Conservation (phyloP, 306 rosid species). For the Lotus japonicus region DNA sequence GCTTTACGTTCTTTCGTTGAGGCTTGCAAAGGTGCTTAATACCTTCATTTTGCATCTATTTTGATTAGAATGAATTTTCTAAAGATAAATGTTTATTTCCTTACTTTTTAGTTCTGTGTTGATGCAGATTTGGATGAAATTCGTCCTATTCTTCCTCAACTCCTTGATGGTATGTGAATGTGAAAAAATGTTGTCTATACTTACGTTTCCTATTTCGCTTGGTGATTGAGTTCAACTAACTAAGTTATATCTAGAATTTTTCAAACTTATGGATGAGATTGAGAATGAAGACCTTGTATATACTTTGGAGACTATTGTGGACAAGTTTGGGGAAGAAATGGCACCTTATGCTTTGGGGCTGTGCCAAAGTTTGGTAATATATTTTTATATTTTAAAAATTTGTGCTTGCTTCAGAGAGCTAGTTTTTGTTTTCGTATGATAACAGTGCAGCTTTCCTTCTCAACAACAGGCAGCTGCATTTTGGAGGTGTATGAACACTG, state of each 20-base stretch:
- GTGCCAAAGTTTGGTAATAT: conserved; percentile 84
- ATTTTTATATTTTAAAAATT: not conserved
- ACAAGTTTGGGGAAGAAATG: conserved; percentile 97
- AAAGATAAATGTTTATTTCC: not conserved
- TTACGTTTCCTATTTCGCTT: conserved; percentile 2
- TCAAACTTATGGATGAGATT: conserved; percentile 95
- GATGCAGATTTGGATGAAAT: conserved; percentile 83
- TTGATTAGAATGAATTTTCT: not conserved
- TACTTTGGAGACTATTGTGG: conserved; percentile 96
- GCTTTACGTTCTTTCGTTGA: conserved; percentile 91
- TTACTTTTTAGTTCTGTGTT: conserved; percentile 1
- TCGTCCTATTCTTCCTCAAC: conserved; percentile 87
- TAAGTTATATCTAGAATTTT: conserved; percentile 56
- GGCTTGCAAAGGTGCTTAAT: conserved; percentile 71
- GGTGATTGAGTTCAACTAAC: conserved; percentile 4
- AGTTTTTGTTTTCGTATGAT: not conserved
- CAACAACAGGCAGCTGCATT: conserved; percentile 70
- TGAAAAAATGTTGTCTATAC: not conserved
- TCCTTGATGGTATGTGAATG: conserved; percentile 77
- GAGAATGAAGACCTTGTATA: conserved; percentile 97
- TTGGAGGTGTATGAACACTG: conserved; percentile 94
- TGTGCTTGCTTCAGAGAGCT: not conserved
- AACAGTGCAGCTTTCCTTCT: not conserved
- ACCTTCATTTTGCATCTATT: not conserved
- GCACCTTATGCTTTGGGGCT: conserved; percentile 95